Base-by-base conservation (phyloP, 129 eudicot species). In the Centella asiatica region DNA sequence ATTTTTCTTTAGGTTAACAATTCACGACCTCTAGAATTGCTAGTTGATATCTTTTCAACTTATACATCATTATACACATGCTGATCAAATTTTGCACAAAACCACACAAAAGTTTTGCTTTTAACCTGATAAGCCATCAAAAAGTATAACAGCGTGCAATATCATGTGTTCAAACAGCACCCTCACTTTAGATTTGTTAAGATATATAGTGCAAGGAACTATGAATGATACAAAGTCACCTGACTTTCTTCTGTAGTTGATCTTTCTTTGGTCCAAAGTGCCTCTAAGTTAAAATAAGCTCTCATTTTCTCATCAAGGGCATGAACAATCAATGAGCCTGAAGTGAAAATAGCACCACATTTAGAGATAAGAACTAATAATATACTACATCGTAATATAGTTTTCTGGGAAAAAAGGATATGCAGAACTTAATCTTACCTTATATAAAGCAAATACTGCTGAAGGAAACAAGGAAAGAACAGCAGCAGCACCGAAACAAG, bases 281-380 rank as follows among this genome's bases (percentile, higher is more conserved):
- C 82, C 75, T 90, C 97, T 64, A 90, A 66, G 68, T 86, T 78
- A 86, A 81, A 90, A 75, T 90, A 90, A 78, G 94, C 93, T 73
- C 97, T 83, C 45, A 84, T 95, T 60, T 90, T 86, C 80, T 92
- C 98, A 46, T 92, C 98, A 58, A 92, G 77, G 6, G 98, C 98
- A 78, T 92, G 98, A 64, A 92, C 68, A 46, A 87, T 76, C 67
- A 92, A 76, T 1, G 81, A 47, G 42, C 98, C 98, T 92, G 46
- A 53, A 68, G 33, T 31, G 54, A 24, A 36, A 20, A 51, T 51
- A 1, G 47, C 44, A 45, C 40, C 4, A 2, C 19, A 42, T 42
- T 11, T 42, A 39, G n/a, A n/a, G n/a, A 39, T 1, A 10, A 6
- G 10, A 10, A 39, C 36, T 37, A 37, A 37, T 37, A 37, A 37